These are phyloP conservation scores for Coprinopsis strossmayeri DNA, from an alignment of 768 basidiomycete genomes.

Conservation along the genomic window DNA sequence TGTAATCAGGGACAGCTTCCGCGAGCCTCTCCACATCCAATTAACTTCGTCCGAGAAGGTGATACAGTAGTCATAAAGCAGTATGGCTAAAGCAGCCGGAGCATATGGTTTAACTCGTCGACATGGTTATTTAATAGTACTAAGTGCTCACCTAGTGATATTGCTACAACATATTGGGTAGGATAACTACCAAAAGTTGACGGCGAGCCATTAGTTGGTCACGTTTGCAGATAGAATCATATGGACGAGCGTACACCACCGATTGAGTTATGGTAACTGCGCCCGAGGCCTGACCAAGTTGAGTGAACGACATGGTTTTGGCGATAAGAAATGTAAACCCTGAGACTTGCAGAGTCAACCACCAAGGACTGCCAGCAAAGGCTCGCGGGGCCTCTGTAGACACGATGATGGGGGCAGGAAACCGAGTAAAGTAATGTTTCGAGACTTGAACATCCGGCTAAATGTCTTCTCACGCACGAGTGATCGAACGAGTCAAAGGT, in stretches of 20 bases:
- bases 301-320: not conserved
- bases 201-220: no score
- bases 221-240: not conserved
- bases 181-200: not conserved
- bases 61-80: constrained; percentile 45
- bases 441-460: no score
- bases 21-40: constrained; percentile 33
- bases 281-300: not conserved
- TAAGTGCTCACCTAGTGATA: not conserved
- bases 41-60: constrained; percentile 37
- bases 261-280: not conserved
- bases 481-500: no score
- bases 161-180: constrained; percentile 1
- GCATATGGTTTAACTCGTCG: no score
- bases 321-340: not conserved
- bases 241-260: not conserved
- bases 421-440: no score
- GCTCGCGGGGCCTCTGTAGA: no score
- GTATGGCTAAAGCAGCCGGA: constrained; percentile 29
- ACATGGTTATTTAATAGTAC: no score
- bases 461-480: no score
- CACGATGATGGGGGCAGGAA: no score
- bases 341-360: no score
- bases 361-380: no score
- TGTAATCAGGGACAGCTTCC: constrained; percentile 24